phyloP scores from a whole-genome alignment of 2,329 filamentous ascomycete species.

The Fusarium heterosporum region DNA sequence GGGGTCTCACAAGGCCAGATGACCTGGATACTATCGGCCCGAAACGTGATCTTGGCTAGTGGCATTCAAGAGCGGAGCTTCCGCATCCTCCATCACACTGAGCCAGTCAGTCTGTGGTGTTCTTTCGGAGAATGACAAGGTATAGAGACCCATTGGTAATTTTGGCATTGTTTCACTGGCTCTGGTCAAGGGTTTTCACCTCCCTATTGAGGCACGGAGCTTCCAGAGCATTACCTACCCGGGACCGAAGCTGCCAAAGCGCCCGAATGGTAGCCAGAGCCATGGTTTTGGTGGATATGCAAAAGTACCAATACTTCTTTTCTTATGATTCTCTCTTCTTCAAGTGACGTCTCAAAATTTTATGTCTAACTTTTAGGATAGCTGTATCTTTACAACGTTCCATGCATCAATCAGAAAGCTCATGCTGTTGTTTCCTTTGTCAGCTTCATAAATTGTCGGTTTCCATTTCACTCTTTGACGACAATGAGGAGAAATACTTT shows the following conservation, averaged over 20 bases:
- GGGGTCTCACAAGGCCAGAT: constrained; percentile 12
- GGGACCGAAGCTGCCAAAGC: not conserved
- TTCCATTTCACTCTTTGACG: too few relatives aligned
- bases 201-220: constrained; percentile 18
- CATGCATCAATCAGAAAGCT: too few relatives aligned
- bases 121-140: not conserved
- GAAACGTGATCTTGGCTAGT: constrained; percentile 9
- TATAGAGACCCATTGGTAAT: not conserved
- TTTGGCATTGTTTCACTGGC: constrained; percentile 1
- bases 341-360: too few relatives aligned
- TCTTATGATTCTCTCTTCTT: too few relatives aligned
- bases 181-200: not conserved
- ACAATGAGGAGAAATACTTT: too few relatives aligned
- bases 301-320: too few relatives aligned
- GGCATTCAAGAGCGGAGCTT: constrained; percentile 28
- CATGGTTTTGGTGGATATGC: not conserved
- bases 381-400: too few relatives aligned
- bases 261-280: not conserved
- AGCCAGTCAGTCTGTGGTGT: not conserved
- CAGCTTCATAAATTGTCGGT: too few relatives aligned
- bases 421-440: too few relatives aligned
- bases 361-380: too few relatives aligned
- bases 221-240: not conserved
- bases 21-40: constrained; percentile 24
- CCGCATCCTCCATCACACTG: constrained; percentile 11